Evolutionary conservation across 768 basidiomycete genomes (phyloP).

Genomic region (Tricholomella constricta): DNA sequence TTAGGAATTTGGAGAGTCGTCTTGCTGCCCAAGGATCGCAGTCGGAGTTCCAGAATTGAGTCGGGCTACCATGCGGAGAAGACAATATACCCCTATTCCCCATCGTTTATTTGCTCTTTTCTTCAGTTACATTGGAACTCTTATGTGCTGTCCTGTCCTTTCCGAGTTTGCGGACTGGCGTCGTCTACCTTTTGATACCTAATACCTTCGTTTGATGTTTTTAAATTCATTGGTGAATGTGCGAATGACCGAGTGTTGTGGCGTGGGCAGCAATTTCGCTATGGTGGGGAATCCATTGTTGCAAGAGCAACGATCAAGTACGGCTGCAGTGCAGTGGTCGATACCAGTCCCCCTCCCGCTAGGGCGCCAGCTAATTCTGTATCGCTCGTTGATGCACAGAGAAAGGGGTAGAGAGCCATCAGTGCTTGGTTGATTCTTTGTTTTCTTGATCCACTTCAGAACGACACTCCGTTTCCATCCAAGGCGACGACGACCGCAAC

Average conservation of each 20-base stretch:
- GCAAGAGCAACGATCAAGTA: not conserved
- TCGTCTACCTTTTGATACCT: constrained; percentile 20
- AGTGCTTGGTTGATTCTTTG: constrained; percentile 22
- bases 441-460: constrained; percentile 18
- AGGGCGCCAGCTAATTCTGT: no score
- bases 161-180: constrained; percentile 27
- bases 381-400: constrained; percentile 9
- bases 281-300: constrained; percentile 3
- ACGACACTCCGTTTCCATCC: constrained; percentile 13
- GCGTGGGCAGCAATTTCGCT: constrained; percentile 14
- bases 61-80: constrained; percentile 3
- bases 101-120: constrained; percentile 21
- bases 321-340: not conserved
- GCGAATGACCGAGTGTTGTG: constrained; percentile 5
- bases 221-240: constrained; percentile 2
- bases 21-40: constrained; percentile 88
- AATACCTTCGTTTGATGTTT: constrained; percentile 7
- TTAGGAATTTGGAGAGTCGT: constrained; percentile 86
- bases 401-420: constrained; percentile 19
- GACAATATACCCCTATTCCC: constrained; percentile 21
- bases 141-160: constrained; percentile 34
- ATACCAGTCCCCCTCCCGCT: not conserved
- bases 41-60: constrained; percentile 73
- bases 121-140: constrained; percentile 32
- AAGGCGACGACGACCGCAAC: constrained; percentile 14